Conservation (phyloP, 2,329 filamentous ascomycete genomes). For the Colletotrichum eleusines region DNA sequence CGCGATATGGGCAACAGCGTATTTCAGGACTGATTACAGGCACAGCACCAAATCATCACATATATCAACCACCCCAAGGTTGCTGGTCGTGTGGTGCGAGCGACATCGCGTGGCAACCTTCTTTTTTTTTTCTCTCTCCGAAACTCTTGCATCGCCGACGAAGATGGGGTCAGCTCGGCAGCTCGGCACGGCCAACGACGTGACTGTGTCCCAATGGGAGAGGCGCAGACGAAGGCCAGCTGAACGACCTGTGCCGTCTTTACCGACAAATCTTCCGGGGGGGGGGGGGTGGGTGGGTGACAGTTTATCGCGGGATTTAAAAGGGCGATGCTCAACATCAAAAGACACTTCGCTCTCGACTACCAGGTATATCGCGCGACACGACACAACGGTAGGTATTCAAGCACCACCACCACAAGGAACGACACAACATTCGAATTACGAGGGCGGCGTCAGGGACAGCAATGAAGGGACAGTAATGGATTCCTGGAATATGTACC, state of each 20-base stretch:
- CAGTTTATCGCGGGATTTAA: neutral
- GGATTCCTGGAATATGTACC: constrained; percentile 15
- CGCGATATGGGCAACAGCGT: constrained; percentile 22
- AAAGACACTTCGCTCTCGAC: neutral
- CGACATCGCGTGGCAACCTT: constrained; percentile 15
- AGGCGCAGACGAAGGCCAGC: constrained; percentile 2
- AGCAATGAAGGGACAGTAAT: constrained; percentile 9
- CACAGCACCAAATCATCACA: neutral
- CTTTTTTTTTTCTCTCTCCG: neutral
- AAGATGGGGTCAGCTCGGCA: constrained; percentile 23
- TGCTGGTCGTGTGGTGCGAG: neutral
- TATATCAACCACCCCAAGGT: constrained; percentile 6
- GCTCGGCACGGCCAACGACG: constrained; percentile 25
- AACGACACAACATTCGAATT: neutral
- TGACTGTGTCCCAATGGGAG: neutral
- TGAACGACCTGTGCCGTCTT: constrained; percentile 18
- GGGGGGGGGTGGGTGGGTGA: too few relatives aligned
- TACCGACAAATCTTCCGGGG: neutral
- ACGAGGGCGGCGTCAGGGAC: constrained; percentile 14
- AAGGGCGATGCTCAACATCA: neutral
- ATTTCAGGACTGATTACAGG: constrained; percentile 13
- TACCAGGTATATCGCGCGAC: neutral
- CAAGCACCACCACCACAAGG: neutral
- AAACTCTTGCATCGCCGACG: neutral
- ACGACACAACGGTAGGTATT: neutral